A percentile compares a stretch with the other conserved stretches of the same genome.
Evolutionary conservation across 2,329 filamentous ascomycete genomes (phyloP).

Genomic region (Cladosporium sp.): DNA sequence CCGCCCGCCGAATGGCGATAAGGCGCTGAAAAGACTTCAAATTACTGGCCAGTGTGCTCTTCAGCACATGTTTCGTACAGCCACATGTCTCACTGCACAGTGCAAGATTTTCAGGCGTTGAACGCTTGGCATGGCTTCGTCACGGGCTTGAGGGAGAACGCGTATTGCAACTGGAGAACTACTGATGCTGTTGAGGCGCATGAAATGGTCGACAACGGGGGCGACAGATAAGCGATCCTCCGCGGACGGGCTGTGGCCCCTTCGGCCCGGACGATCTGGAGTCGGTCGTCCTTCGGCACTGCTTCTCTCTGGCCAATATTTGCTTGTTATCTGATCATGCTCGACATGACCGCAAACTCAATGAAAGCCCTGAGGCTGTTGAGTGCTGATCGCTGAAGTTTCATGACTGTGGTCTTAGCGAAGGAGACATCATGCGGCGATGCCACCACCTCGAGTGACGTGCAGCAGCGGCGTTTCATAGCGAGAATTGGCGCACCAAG

Average conservation of each 20-base stretch:
- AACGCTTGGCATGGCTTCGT: neutral
- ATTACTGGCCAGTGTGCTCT: neutral
- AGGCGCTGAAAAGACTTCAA: neutral
- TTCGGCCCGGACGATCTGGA: slow-evolving; percentile 14
- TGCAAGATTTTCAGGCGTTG: neutral
- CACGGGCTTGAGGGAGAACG: neutral
- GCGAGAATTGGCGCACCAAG: neutral
- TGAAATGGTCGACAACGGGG: neutral
- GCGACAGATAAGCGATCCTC: neutral
- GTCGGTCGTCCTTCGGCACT: slow-evolving; percentile 10
- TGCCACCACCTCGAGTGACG: neutral
- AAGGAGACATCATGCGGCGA: neutral
- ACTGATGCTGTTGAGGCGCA: slow-evolving; percentile 11
- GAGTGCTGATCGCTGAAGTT: slow-evolving; percentile 3
- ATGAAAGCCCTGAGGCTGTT: neutral
- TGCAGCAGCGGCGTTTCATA: neutral
- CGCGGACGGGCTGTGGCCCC: slow-evolving; percentile 10
- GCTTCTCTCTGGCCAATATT: slow-evolving; percentile 1
- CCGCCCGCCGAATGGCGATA: neutral
- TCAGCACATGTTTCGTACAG: neutral
- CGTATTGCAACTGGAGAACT: neutral
- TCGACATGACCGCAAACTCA: neutral
- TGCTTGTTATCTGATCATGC: slow-evolving; percentile 1
- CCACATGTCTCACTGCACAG: neutral
- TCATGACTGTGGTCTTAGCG: neutral